Conservation (phyloP, 176 grass and related monocot species). For the Cocos nucifera region DNA sequence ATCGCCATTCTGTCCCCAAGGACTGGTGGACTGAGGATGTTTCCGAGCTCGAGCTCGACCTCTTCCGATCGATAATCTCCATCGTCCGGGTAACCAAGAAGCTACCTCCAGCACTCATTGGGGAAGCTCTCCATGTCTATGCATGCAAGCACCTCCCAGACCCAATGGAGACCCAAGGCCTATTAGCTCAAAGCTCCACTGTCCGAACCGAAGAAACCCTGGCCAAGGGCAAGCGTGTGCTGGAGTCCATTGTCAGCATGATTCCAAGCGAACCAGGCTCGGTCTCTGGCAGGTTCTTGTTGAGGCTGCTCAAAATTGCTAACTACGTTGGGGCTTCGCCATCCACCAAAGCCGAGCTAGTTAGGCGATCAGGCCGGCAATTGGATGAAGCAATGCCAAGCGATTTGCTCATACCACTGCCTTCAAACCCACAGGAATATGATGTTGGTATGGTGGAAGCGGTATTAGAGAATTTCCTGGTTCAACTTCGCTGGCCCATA, state of each 20-base stretch:
- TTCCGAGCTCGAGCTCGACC: conserved; percentile 80
- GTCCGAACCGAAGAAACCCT: conserved; percentile 32
- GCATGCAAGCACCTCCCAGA: conserved; percentile 73
- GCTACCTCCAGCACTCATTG: conserved; percentile 65
- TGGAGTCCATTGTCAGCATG: conserved; percentile 80
- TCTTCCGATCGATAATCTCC: conserved; percentile 69
- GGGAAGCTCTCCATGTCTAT: conserved; percentile 94
- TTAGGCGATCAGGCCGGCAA: conserved; percentile 55
- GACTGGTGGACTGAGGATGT: conserved; percentile 99
- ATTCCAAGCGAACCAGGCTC: conserved; percentile 50
- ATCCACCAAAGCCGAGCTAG: conserved; percentile 73
- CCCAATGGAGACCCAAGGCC: conserved; percentile 19
- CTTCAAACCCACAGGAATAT: conserved; percentile 30
- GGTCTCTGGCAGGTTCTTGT: conserved; percentile 59
- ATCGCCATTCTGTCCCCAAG: conserved; percentile 54
- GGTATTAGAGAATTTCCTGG: conserved; percentile 57
- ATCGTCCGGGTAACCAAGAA: conserved; percentile 53
- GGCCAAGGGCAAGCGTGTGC: conserved; percentile 50
- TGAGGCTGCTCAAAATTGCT: conserved; percentile 70
- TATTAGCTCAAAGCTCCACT: conserved; percentile 29
- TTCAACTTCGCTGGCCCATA: conserved; percentile 36
- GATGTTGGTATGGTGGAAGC: conserved; percentile 68
- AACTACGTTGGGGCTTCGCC: conserved; percentile 55
- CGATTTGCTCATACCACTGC: conserved; percentile 65
- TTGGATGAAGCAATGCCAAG: conserved; percentile 46